Evolutionary conservation across 1,139 yeast species (phyloP), one percentile per base, ranked within the genome.

Genomic region (Suhomyces chickasaworum): DNA sequence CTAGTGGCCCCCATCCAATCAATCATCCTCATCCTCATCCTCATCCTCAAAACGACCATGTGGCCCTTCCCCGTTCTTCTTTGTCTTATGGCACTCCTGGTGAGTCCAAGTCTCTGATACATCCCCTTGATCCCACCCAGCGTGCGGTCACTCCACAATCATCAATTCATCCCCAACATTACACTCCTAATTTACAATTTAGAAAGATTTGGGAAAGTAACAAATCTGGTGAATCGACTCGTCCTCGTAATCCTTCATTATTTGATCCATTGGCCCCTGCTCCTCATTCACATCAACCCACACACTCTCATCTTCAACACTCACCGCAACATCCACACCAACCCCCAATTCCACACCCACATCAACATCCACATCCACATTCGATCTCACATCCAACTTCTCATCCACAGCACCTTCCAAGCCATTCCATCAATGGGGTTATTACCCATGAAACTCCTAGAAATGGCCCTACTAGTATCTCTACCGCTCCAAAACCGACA

Each of bases 191-290:
- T 42, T 57, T 70, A 20, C 73, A 70, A 49, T 73, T 73, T 53
- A 56, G 77, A 41, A 70, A 72, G 51, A 71, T 73, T 18, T 72
- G 77, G 76, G 70, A 67, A 41, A 43, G 45, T 36, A 18, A 27
- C 23, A 56, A 53, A 40, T 38, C 53, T 12, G 47, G 42, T 12
- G 37, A 34, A n/a, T 33, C 46, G 34, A 32, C 45, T 10, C 56
- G 66, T 34, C 70, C 63, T 13, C 55, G 77, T 44, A 55, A 60
- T 42, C 73, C 71, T 4, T 67, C 71, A 12, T 53, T 70, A 22
- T 52, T 64, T 35, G 74, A 69, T 46, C 74, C 74, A 1, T 58
- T 71, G 43, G 69, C 69, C 2, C 65, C 67, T 7, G 63, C 54
- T n/a, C 66, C 67, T 17, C 16, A 6, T 6, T 25, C 17, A 9